Evolutionary conservation across 2,329 filamentous ascomycete species (phyloP).

Genomic region (Venturia oleaginea): DNA sequence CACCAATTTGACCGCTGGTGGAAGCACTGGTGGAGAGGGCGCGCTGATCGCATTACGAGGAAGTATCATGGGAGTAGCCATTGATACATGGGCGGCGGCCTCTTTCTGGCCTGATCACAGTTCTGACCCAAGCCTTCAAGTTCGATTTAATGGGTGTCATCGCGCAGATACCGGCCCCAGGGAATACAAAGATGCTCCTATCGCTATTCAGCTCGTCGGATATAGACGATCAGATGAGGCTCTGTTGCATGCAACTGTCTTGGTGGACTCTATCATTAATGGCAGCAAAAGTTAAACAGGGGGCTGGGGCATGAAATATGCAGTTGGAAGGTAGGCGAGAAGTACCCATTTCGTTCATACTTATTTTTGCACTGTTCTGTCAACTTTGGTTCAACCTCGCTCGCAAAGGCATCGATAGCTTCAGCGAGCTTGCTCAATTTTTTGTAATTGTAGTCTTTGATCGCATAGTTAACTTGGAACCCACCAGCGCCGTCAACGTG

Average conservation of each 20-base stretch:
- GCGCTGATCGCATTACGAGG: conserved; percentile 51
- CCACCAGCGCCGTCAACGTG: not conserved
- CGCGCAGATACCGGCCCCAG: not conserved
- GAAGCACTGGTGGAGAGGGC: conserved; percentile 57
- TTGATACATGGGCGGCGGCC: conserved; percentile 34
- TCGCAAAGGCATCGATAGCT: not conserved
- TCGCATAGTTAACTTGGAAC: not conserved
- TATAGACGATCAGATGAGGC: not conserved
- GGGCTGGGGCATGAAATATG: too few species aligned
- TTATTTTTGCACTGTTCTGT: too few species aligned
- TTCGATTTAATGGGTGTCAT: too few species aligned
- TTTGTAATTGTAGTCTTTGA: not conserved
- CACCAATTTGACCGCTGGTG: conserved; percentile 50
- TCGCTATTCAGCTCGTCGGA: not conserved
- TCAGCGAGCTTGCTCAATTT: not conserved
- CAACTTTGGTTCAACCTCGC: not conserved
- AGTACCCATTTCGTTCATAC: too few species aligned
- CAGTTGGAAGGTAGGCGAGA: too few species aligned
- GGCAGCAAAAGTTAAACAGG: too few species aligned
- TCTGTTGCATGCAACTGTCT: not conserved
- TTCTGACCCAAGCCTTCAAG: too few species aligned
- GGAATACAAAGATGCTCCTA: not conserved
- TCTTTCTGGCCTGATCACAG: too few species aligned
- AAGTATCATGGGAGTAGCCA: conserved; percentile 50
- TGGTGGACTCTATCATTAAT: not conserved